Evolutionary conservation across 2,329 filamentous ascomycete genomes (phyloP).

Genomic region (Venturia effusa): DNA sequence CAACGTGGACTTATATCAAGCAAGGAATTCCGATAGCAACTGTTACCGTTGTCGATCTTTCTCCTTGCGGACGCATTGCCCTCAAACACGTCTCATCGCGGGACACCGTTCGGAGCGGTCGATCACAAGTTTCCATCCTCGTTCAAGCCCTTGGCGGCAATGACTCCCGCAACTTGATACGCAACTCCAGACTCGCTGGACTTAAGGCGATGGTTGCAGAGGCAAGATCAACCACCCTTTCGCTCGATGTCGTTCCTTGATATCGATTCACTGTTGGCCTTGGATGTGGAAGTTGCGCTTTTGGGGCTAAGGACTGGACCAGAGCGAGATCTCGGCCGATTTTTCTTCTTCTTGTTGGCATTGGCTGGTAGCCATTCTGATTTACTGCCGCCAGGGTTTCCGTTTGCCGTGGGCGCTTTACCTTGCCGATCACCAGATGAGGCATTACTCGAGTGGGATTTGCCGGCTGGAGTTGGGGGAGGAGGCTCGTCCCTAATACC

Average conservation of each 20-base stretch:
- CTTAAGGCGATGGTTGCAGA: neutral
- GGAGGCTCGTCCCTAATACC: neutral
- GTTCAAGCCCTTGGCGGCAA: neutral
- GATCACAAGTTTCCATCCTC: neutral
- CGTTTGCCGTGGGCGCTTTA: neutral
- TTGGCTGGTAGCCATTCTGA: neutral
- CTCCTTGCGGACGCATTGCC: neutral
- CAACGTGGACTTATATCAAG: neutral
- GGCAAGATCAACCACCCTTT: conserved; percentile 30
- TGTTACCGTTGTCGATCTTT: neutral
- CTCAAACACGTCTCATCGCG: neutral
- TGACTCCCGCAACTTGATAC: neutral
- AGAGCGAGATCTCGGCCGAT: neutral
- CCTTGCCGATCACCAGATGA: neutral
- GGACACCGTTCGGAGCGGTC: neutral
- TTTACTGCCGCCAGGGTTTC: neutral
- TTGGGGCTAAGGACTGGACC: neutral
- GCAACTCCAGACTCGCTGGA: neutral
- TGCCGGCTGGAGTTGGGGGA: neutral
- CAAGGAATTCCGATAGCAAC: neutral
- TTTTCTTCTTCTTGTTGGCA: neutral
- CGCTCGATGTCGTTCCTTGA: conserved; percentile 33
- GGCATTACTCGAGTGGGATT: neutral
- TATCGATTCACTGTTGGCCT: conserved; percentile 27
- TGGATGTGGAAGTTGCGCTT: neutral